These are phyloP conservation scores for Hypericum androsaemum DNA, from an alignment of 345 rosid genomes.

Conservation along the genomic window DNA sequence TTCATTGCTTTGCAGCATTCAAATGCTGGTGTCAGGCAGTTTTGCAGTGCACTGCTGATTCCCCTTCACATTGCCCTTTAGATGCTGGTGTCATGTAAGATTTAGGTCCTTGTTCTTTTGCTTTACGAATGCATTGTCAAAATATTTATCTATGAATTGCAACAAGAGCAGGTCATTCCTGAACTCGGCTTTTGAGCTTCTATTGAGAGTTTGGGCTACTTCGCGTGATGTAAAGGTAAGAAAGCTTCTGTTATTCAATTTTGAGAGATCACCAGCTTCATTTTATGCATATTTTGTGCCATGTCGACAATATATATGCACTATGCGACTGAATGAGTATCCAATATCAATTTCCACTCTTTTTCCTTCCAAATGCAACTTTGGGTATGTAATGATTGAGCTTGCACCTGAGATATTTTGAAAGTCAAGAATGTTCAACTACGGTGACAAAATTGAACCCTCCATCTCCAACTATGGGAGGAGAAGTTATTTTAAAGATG, in stretches of 20 bases:
- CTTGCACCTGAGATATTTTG: no score
- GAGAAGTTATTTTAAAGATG: no score
- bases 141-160: background rate
- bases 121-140: conserved; percentile 7
- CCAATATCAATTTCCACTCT: no score
- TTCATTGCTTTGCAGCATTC: conserved; percentile 51
- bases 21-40: conserved; percentile 98
- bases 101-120: conserved; percentile 17
- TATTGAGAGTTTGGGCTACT: conserved; percentile 84
- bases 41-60: conserved; percentile 54
- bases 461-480: no score
- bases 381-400: no score
- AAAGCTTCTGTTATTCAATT: background rate
- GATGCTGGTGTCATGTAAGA: conserved; percentile 91
- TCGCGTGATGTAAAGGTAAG: conserved; percentile 87
- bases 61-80: conserved; percentile 46
- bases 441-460: no score
- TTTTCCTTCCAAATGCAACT: no score
- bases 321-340: no score
- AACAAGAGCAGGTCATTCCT: conserved; percentile 66
- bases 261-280: background rate
- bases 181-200: conserved; percentile 89
- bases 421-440: no score
- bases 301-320: background rate
- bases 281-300: background rate